Evolutionary conservation across 768 basidiomycete genomes (phyloP).

Genomic region (Russula earlei): DNA sequence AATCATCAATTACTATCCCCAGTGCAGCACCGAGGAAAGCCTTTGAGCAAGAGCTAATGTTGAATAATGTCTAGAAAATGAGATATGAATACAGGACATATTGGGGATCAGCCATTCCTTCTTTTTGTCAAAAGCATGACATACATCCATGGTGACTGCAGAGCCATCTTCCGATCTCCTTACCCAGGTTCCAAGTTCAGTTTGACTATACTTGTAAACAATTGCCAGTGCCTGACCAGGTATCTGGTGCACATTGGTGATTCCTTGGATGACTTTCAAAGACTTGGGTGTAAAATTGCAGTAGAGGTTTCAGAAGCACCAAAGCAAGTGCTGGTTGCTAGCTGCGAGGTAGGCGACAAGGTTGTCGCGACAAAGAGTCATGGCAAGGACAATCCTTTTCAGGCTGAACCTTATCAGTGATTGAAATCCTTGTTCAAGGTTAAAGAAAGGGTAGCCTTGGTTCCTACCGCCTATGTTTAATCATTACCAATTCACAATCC

Average conservation of each 20-base stretch:
- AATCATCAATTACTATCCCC: constrained; percentile 12
- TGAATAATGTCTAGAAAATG: background rate
- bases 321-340: background rate
- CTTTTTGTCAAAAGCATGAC: too few species aligned
- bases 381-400: background rate
- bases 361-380: background rate
- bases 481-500: too few species aligned
- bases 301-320: background rate
- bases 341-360: background rate
- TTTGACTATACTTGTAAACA: background rate
- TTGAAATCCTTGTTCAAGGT: too few species aligned
- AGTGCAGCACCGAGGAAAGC: constrained; percentile 3
- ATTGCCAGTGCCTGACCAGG: constrained; percentile 2
- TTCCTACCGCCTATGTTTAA: too few species aligned
- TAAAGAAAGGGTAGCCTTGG: too few species aligned
- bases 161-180: background rate
- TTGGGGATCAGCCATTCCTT: too few species aligned
- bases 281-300: background rate
- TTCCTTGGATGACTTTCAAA: background rate
- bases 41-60: constrained; percentile 11
- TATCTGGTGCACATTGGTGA: background rate
- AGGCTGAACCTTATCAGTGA: too few species aligned
- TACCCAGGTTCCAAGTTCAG: background rate
- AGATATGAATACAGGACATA: background rate
- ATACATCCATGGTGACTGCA: constrained; percentile 6